Evolutionary conservation across 768 basidiomycete species (phyloP).

Genomic region (Auricularia auricula-judae): DNA sequence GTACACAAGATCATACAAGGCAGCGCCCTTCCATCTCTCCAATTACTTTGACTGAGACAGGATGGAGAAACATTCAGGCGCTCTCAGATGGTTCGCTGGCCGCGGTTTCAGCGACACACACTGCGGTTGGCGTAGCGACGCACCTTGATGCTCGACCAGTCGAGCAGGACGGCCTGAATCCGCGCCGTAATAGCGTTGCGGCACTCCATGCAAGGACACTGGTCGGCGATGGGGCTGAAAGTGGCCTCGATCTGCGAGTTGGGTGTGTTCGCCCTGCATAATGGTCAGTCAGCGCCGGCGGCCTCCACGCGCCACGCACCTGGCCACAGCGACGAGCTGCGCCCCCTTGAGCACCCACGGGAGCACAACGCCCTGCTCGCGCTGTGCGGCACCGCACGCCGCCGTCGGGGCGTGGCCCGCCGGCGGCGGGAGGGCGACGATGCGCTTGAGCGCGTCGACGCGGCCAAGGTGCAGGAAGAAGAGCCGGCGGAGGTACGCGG

Average conservation of each 20-base stretch:
- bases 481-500: too few relatives aligned
- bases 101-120: background rate
- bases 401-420: too few relatives aligned
- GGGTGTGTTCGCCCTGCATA: background rate
- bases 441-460: too few relatives aligned
- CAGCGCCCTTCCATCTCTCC: too few relatives aligned
- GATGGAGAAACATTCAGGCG: too few relatives aligned
- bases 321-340: background rate
- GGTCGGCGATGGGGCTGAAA: background rate
- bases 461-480: too few relatives aligned
- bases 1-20: too few relatives aligned
- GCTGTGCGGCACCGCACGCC: too few relatives aligned
- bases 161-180: background rate
- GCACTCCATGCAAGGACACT: background rate
- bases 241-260: background rate
- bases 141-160: background rate
- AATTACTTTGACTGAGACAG: too few relatives aligned
- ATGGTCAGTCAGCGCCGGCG: background rate
- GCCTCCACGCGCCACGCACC: background rate
- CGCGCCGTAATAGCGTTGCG: background rate
- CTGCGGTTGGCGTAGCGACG: background rate
- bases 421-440: too few relatives aligned
- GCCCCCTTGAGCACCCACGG: background rate
- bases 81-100: background rate
- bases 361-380: background rate